A percentile compares a stretch with the other conserved stretches of the same genome.
Evolutionary conservation across 2,329 filamentous ascomycete genomes (phyloP).

Genomic region (Claviceps sp.): DNA sequence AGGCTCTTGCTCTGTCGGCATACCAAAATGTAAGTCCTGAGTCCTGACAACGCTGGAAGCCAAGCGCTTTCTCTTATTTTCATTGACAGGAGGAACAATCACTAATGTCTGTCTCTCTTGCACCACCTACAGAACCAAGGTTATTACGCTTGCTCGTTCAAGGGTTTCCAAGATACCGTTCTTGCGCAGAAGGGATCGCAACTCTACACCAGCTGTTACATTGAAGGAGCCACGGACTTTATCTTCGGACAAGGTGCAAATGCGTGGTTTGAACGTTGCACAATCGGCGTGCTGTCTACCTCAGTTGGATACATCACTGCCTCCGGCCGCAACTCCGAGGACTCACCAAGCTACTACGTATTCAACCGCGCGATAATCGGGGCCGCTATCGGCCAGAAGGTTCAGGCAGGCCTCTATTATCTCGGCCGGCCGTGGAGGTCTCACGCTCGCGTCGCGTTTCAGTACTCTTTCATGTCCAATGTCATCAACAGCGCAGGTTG

Average conservation of each 20-base stretch:
- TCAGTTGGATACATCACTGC: not conserved
- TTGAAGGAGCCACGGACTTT: conserved; percentile 33
- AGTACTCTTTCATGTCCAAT: not conserved
- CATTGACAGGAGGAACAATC: not conserved
- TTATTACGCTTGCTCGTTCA: conserved; percentile 35
- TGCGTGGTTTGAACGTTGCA: conserved; percentile 29
- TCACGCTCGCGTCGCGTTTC: not conserved
- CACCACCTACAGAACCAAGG: conserved; percentile 7
- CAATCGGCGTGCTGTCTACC: not conserved
- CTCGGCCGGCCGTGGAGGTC: not conserved
- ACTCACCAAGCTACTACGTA: not conserved
- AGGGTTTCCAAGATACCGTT: conserved; percentile 36
- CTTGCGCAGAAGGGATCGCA: conserved; percentile 32
- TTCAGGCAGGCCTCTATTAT: not conserved
- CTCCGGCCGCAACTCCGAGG: not conserved
- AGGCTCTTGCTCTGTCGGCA: conserved; percentile 28
- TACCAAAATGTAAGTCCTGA: conserved; percentile 14
- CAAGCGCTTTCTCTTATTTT: not conserved
- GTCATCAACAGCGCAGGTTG: not conserved
- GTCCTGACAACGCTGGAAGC: not conserved
- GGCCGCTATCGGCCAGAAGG: not conserved
- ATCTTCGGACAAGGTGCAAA: conserved; percentile 22
- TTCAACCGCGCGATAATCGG: not conserved
- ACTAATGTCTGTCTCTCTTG: too few species aligned
- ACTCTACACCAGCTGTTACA: conserved; percentile 29